phyloP scores from a whole-genome alignment of 345 rosid genomes.

The Trapa incisa region DNA sequence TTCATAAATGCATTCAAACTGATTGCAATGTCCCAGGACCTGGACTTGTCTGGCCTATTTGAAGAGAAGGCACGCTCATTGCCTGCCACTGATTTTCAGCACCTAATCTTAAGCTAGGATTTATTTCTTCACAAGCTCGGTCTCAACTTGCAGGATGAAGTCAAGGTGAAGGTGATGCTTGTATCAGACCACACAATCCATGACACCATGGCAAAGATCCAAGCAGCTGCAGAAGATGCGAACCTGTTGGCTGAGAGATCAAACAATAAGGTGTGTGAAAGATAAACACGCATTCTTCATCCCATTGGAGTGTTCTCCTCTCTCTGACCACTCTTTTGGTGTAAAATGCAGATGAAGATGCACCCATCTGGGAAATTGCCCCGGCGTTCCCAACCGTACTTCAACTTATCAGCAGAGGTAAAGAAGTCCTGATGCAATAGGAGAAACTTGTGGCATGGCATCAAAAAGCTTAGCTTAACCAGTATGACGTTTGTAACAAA shows the following conservation, averaged over 20 bases:
- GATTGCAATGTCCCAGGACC: slow-evolving; percentile 90
- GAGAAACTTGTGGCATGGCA: not conserved
- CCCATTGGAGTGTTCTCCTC: not conserved
- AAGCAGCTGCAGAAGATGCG: slow-evolving; percentile 62
- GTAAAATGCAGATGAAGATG: slow-evolving; percentile 47
- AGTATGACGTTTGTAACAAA: too few species aligned
- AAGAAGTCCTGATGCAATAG: slow-evolving; percentile 1
- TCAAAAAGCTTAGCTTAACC: not conserved
- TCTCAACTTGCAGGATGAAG: slow-evolving; percentile 40
- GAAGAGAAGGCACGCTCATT: slow-evolving; percentile 51
- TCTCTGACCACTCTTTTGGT: not conserved
- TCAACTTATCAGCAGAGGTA: slow-evolving; percentile 75
- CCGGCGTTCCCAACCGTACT: slow-evolving; percentile 42
- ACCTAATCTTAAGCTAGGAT: not conserved
- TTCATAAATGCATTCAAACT: slow-evolving; percentile 83
- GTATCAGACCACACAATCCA: slow-evolving; percentile 59
- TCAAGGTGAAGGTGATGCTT: slow-evolving; percentile 46
- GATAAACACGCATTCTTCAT: not conserved
- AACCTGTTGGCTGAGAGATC: slow-evolving; percentile 46
- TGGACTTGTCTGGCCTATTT: slow-evolving; percentile 85
- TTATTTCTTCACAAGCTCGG: not conserved
- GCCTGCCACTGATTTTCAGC: slow-evolving; percentile 4
- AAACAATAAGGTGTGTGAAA: slow-evolving; percentile 42
- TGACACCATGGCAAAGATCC: slow-evolving; percentile 68
- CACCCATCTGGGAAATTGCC: slow-evolving; percentile 41